phyloP scores from a whole-genome alignment of 108 stramenopile species.

The Epithemia pelagica region DNA sequence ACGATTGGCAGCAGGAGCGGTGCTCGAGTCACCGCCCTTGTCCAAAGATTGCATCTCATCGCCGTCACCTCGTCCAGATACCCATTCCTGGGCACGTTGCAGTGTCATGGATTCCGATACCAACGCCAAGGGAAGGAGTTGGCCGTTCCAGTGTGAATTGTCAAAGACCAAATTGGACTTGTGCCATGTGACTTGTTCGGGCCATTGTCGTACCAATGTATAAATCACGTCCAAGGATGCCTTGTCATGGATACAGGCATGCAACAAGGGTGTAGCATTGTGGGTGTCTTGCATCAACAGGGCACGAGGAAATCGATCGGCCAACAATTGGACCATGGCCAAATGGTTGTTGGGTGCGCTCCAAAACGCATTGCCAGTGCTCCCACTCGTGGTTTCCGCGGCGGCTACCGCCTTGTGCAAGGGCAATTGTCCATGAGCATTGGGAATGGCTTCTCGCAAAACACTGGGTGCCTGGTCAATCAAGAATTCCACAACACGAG shows the following conservation, averaged over 20 bases:
- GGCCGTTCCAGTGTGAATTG: conserved; percentile 5
- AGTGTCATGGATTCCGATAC: conserved; percentile 12
- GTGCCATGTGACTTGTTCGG: conserved; percentile 9
- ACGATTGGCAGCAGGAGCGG: too few relatives aligned
- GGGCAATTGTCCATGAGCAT: conserved; percentile 10
- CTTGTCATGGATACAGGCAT: conserved; percentile 14
- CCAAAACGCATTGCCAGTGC: not conserved
- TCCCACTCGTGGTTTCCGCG: not conserved
- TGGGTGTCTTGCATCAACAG: conserved; percentile 16
- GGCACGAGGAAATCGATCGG: conserved; percentile 6
- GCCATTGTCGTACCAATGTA: conserved; percentile 17
- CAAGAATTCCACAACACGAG: conserved; percentile 4
- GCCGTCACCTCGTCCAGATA: not conserved
- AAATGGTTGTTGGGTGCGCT: not conserved
- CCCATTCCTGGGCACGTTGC: conserved; percentile 8
- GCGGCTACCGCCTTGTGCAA: conserved; percentile 12
- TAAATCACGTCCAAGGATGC: conserved; percentile 11
- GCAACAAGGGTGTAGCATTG: conserved; percentile 15
- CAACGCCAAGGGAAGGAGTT: conserved; percentile 16
- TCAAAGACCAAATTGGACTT: not conserved
- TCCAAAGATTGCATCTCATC: too few relatives aligned
- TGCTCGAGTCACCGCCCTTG: not conserved
- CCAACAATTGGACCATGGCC: conserved; percentile 15
- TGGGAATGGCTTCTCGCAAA: conserved; percentile 3
- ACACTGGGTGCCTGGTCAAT: conserved; percentile 1